Evolutionary conservation across 2,329 filamentous ascomycete genomes (phyloP).

Genomic region (Thermothelomyces thermophilus): DNA sequence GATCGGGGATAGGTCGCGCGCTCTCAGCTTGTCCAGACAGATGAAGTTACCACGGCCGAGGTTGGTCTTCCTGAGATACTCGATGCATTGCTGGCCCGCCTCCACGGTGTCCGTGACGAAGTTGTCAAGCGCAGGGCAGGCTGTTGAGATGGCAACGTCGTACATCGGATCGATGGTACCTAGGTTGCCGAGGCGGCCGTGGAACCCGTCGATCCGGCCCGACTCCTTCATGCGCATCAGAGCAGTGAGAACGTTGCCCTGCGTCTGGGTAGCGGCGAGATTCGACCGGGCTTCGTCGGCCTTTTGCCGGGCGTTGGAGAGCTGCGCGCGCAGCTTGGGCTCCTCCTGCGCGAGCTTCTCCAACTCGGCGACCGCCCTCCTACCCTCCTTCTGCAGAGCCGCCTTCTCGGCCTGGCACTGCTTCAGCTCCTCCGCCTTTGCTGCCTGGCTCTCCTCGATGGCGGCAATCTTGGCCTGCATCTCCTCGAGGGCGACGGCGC

Average conservation of each 20-base stretch:
- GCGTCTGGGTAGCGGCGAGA: constrained; percentile 81
- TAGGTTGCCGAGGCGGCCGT: constrained; percentile 88
- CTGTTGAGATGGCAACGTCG: constrained; percentile 96
- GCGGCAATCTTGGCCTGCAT: constrained; percentile 69
- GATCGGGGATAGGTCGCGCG: constrained; percentile 70
- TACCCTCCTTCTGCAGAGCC: constrained; percentile 66
- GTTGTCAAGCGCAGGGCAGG: constrained; percentile 84
- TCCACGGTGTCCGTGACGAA: constrained; percentile 96
- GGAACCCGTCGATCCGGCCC: constrained; percentile 93
- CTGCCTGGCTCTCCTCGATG: constrained; percentile 63
- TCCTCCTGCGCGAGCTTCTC: constrained; percentile 68
- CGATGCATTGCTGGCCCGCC: constrained; percentile 94
- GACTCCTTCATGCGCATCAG: constrained; percentile 94
- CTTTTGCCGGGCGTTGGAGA: constrained; percentile 87
- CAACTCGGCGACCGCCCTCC: constrained; percentile 65
- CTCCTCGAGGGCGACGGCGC: constrained; percentile 76
- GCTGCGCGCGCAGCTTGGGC: constrained; percentile 71
- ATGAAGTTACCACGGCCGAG: constrained; percentile 96
- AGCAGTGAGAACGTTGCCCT: constrained; percentile 85
- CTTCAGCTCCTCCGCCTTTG: constrained; percentile 69
- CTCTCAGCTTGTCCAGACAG: constrained; percentile 78
- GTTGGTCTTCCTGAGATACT: constrained; percentile 95
- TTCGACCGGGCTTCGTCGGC: constrained; percentile 92
- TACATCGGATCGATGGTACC: constrained; percentile 91
- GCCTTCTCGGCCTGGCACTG: constrained; percentile 67